These are phyloP conservation scores for Actinomortierella wolfii DNA, from an alignment of 371 early-diverging fungal genomes.

Conservation along the genomic window DNA sequence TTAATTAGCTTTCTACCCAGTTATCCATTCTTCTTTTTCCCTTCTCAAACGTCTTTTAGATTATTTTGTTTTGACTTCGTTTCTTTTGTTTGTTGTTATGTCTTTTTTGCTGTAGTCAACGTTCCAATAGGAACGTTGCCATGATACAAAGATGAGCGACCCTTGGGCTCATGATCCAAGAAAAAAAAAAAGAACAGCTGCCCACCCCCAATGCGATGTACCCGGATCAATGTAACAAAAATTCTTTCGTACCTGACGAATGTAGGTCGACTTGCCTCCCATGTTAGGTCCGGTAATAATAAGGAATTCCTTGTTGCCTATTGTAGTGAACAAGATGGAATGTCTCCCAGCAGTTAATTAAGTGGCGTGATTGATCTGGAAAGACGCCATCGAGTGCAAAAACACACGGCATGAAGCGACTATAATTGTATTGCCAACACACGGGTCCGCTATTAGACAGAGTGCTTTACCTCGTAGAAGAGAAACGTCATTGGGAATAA, in stretches of 20 bases:
- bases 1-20: too few relatives aligned
- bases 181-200: slow-evolving; percentile 2
- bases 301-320: slow-evolving; percentile 66
- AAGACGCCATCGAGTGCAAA: background rate
- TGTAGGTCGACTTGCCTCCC: slow-evolving; percentile 97
- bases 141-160: too few relatives aligned
- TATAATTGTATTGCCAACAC: slow-evolving; percentile 3
- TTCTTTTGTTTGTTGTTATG: too few relatives aligned
- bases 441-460: slow-evolving; percentile 5
- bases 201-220: too few relatives aligned
- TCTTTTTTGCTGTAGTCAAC: too few relatives aligned
- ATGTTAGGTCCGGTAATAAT: slow-evolving; percentile 97
- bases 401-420: slow-evolving; percentile 1
- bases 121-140: too few relatives aligned
- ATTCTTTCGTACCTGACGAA: slow-evolving; percentile 79
- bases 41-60: too few relatives aligned
- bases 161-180: slow-evolving; percentile 12
- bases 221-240: background rate
- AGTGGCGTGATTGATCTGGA: background rate
- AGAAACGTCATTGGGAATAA: slow-evolving; percentile 92
- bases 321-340: slow-evolving; percentile 8
- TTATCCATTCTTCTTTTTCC: too few relatives aligned
- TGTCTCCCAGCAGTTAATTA: background rate
- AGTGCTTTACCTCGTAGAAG: slow-evolving; percentile 63
- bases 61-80: too few relatives aligned